Evolutionary conservation across 306 rosid genomes (phyloP).

Genomic region (Potentilla sterilis): DNA sequence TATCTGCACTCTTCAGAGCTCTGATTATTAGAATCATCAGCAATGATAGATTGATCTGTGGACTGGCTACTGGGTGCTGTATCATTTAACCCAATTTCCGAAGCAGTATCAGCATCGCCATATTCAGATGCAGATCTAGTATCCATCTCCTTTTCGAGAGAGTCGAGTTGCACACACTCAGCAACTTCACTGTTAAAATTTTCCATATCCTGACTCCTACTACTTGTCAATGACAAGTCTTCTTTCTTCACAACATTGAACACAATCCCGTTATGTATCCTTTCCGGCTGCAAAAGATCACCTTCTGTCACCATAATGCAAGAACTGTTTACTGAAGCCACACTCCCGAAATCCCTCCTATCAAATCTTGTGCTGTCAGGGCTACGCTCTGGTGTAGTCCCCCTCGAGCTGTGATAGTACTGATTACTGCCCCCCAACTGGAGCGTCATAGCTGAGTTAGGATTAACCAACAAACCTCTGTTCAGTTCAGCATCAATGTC

Average conservation of each 20-base stretch:
- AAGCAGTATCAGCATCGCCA: constrained; percentile 42
- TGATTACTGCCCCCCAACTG: constrained; percentile 35
- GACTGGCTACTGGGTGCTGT: constrained; percentile 10
- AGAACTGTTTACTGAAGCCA: constrained; percentile 43
- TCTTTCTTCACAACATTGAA: constrained; percentile 88
- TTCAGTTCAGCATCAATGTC: constrained; percentile 59
- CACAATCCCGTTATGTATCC: constrained; percentile 73
- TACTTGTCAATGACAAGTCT: constrained; percentile 46
- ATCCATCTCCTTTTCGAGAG: constrained; percentile 65
- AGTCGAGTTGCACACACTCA: constrained; percentile 67
- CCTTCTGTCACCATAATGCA: constrained; percentile 71
- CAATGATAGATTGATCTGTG: constrained; percentile 22
- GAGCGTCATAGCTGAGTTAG: constrained; percentile 33
- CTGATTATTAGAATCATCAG: constrained; percentile 25
- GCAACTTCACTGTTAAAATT: constrained; percentile 52
- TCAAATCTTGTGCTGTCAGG: constrained; percentile 50
- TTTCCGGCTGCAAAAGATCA: constrained; percentile 90
- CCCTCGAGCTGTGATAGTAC: constrained; percentile 49
- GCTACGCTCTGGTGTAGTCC: constrained; percentile 50
- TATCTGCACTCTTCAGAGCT: constrained; percentile 18
- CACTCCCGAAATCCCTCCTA: constrained; percentile 44
- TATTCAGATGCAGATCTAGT: constrained; percentile 61
- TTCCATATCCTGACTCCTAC: constrained; percentile 55
- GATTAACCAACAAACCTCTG: constrained; percentile 38
- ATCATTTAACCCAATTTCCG: constrained; percentile 21